Conservation (phyloP, 2,329 filamentous ascomycete genomes). For the Lecanicillium sp. region DNA sequence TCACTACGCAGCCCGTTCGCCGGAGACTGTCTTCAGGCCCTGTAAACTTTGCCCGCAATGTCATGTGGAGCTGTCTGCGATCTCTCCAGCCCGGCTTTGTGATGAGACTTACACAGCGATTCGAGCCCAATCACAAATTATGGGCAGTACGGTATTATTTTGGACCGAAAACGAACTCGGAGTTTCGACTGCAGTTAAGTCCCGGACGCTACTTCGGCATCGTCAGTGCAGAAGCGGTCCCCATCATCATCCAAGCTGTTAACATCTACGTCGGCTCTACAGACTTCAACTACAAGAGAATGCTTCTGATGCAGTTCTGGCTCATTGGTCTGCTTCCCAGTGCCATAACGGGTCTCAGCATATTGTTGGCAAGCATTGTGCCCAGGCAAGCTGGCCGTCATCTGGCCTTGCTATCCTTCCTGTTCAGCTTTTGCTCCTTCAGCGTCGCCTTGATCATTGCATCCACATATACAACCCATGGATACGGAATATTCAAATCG, state of each 20-base stretch:
- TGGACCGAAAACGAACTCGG: slow-evolving; percentile 4
- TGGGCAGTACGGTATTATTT: slow-evolving; percentile 10
- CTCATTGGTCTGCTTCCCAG: slow-evolving; percentile 2
- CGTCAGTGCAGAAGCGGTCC: not conserved
- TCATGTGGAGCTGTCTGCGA: slow-evolving; percentile 10
- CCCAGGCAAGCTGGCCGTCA: not conserved
- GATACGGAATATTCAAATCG: not conserved
- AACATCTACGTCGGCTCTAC: slow-evolving; percentile 9
- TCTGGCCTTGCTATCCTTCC: not conserved
- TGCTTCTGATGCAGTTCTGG: slow-evolving; percentile 5
- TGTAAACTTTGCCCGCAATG: not conserved
- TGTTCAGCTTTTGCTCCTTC: not conserved
- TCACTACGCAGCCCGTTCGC: not conserved
- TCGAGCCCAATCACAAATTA: not conserved
- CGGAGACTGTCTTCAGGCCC: not conserved
- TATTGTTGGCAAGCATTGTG: not conserved
- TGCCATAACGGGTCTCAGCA: slow-evolving; percentile 4
- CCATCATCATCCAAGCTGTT: slow-evolving; percentile 5
- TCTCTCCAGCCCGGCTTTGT: slow-evolving; percentile 9
- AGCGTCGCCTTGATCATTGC: slow-evolving; percentile 3
- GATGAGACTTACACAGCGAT: not conserved
- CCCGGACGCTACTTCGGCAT: not conserved
- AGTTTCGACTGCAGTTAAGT: not conserved
- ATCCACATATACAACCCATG: not conserved
- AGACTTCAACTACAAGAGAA: not conserved